Conservation (phyloP, 2,329 filamentous ascomycete genomes). For the Alternaria brassicicola region DNA sequence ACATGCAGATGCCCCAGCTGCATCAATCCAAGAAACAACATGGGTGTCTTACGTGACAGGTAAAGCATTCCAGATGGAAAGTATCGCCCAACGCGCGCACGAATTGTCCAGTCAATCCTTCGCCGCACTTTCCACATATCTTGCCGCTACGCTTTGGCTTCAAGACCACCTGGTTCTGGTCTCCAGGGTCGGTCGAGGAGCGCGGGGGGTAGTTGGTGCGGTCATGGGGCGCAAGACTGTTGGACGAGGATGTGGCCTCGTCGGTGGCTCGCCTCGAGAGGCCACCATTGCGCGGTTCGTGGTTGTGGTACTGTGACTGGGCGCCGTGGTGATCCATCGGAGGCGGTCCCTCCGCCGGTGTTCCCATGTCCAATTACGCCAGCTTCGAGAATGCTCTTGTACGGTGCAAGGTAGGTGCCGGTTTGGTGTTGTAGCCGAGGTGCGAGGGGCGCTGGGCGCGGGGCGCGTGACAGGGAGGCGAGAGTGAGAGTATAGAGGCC, state of each 20-base stretch:
- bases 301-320: conserved; percentile 33
- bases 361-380: conserved; percentile 41
- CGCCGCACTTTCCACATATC: conserved; percentile 81
- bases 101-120: conserved; percentile 90
- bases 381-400: conserved; percentile 22
- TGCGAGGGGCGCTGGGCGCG: conserved; percentile 10
- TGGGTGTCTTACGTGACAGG: conserved; percentile 73
- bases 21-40: neutral
- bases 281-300: conserved; percentile 43
- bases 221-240: conserved; percentile 33
- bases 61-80: conserved; percentile 97
- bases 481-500: neutral
- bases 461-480: conserved; percentile 11
- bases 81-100: conserved; percentile 92
- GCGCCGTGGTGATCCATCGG: conserved; percentile 41
- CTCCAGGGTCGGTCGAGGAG: conserved; percentile 39
- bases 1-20: neutral
- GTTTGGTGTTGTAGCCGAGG: conserved; percentile 14
- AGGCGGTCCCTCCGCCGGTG: conserved; percentile 45
- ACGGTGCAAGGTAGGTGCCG: conserved; percentile 4
- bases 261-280: conserved; percentile 40
- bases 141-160: conserved; percentile 46
- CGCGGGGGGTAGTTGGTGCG: conserved; percentile 30
- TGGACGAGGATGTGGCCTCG: conserved; percentile 32
- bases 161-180: conserved; percentile 29